These are phyloP conservation scores for Penicillium hordei DNA, from an alignment of 2,329 filamentous ascomycete genomes.

Conservation along the genomic window DNA sequence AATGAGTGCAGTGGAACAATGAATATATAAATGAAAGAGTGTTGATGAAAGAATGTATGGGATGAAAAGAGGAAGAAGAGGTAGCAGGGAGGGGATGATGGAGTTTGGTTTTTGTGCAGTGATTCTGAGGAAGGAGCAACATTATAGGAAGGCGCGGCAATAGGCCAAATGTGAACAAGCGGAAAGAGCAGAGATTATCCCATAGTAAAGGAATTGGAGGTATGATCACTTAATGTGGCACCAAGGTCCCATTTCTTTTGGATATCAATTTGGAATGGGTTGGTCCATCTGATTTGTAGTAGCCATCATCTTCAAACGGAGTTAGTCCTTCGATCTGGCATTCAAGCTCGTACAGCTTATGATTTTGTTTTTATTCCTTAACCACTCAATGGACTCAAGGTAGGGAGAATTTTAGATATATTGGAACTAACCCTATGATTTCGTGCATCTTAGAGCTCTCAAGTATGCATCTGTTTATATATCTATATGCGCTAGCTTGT, in stretches of 20 bases:
- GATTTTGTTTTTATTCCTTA: too few species aligned
- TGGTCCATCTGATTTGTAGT: background rate
- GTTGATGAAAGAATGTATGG: slow-evolving; percentile 12
- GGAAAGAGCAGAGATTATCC: background rate
- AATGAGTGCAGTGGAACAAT: slow-evolving; percentile 6
- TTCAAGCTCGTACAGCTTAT: too few species aligned
- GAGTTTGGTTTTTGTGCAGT: background rate
- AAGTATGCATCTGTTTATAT: too few species aligned
- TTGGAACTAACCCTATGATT: too few species aligned
- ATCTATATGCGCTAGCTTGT: background rate
- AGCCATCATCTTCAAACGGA: background rate
- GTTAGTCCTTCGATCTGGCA: background rate
- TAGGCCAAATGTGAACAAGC: background rate
- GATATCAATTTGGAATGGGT: background rate
- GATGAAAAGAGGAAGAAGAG: background rate
- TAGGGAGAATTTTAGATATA: too few species aligned
- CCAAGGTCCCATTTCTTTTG: rapidly evolving
- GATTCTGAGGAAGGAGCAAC: background rate
- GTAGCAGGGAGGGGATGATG: background rate
- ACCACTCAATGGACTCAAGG: too few species aligned
- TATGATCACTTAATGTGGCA: background rate
- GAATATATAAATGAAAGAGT: background rate
- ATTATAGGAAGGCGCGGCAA: background rate
- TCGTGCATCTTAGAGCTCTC: too few species aligned
- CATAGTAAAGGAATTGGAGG: background rate